A percentile compares a stretch with the other conserved stretches of the same genome.
Evolutionary conservation across 305 asterid genomes (phyloP).

Genomic region (Andrographis paniculata): DNA sequence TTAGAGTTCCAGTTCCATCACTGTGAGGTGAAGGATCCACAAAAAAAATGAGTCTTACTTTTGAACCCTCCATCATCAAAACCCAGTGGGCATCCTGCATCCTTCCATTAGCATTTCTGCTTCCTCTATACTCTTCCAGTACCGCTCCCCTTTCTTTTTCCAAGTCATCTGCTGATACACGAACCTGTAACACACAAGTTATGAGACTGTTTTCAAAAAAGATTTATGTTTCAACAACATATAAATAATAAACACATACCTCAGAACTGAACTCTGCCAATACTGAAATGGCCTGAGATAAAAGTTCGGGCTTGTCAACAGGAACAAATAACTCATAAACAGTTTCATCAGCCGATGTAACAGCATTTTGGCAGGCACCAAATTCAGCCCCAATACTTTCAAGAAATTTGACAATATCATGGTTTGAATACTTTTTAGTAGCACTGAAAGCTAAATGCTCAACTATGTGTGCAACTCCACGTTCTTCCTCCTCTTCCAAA

Average conservation of each 20-base stretch:
- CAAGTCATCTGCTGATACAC: constrained; percentile 68
- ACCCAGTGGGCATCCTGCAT: constrained; percentile 96
- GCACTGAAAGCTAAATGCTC: constrained; percentile 99
- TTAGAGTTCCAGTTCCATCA: constrained; percentile 2
- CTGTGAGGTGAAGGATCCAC: constrained; percentile 2
- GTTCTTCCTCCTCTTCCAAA: constrained; percentile 95
- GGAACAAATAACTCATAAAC: constrained; percentile 91
- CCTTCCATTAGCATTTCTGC: constrained; percentile 84
- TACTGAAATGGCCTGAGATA: constrained; percentile 82
- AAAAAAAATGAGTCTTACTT: constrained; percentile 35
- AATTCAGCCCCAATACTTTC: constrained; percentile 96
- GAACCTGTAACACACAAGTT: constrained; percentile 46
- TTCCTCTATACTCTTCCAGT: constrained; percentile 81
- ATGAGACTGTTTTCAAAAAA: constrained; percentile 18
- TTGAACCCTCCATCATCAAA: constrained; percentile 97
- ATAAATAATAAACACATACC: constrained; percentile 33
- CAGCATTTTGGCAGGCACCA: constrained; percentile 95
- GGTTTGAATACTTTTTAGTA: constrained; percentile 79
- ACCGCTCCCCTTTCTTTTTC: constrained; percentile 97
- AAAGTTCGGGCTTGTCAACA: constrained; percentile 81
- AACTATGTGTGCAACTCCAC: constrained; percentile 95
- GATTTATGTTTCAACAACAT: constrained; percentile 1
- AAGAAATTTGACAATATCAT: constrained; percentile 84
- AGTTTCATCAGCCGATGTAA: constrained; percentile 90
- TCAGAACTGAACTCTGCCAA: constrained; percentile 93